Evolutionary conservation across 176 grass and related monocot species (phyloP).

Genomic region (Ananas comosus): DNA sequence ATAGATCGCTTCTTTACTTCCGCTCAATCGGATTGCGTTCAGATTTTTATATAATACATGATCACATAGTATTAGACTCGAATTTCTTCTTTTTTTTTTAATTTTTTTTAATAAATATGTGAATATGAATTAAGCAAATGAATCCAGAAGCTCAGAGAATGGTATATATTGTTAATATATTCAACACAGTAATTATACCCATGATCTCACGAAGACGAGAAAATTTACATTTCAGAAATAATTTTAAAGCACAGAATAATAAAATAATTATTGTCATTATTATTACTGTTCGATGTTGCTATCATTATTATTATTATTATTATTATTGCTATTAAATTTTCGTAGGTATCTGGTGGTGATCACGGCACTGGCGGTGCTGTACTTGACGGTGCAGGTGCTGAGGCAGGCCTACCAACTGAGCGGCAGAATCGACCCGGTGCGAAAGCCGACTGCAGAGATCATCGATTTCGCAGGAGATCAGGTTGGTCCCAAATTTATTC

Average conservation of each 20-base stretch:
- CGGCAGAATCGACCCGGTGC: conserved; percentile 26
- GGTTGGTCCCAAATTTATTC: not conserved
- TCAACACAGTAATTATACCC: too few relatives aligned
- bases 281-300: too few relatives aligned
- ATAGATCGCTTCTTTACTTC: too few relatives aligned
- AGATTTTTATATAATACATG: not conserved
- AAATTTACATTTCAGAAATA: too few relatives aligned
- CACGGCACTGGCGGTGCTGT: conserved; percentile 39
- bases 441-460: conserved; percentile 15
- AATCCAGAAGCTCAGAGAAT: too few relatives aligned
- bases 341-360: conserved; percentile 64
- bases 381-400: conserved; percentile 52
- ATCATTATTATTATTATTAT: too few relatives aligned
- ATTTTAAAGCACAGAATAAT: too few relatives aligned
- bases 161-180: too few relatives aligned
- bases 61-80: not conserved
- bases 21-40: too few relatives aligned
- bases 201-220: too few relatives aligned
- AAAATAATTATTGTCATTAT: too few relatives aligned
- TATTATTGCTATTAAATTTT: not conserved
- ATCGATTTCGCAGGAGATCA: conserved; percentile 74
- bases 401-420: conserved; percentile 34
- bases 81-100: not conserved
- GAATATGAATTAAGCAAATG: too few relatives aligned
- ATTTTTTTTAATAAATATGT: not conserved